Percentiles rank a stretch among this genome's conserved stretches.
Evolutionary conservation across 192 early-diverging fungal species (phyloP).

Genomic region (Umbelopsis vinacea): DNA sequence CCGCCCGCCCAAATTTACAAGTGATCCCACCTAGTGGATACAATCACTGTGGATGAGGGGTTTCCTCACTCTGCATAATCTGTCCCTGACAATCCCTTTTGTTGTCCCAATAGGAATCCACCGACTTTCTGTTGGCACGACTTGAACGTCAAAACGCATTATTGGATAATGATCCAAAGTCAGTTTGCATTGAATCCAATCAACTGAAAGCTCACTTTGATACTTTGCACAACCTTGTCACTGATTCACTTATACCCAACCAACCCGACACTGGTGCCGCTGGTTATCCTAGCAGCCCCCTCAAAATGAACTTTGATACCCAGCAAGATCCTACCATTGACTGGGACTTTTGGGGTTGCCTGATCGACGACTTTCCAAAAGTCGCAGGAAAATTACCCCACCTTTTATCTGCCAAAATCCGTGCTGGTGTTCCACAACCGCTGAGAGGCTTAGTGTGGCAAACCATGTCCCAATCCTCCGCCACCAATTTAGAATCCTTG

Average conservation of each 20-base stretch:
- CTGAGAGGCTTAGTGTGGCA: constrained; percentile 93
- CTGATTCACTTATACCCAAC: constrained; percentile 35
- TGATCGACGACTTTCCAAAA: constrained; percentile 78
- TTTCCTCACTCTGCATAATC: too few relatives aligned
- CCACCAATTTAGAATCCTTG: constrained; percentile 76
- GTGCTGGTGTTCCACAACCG: constrained; percentile 78
- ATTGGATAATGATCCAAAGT: constrained; percentile 62
- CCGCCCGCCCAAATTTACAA: neutral
- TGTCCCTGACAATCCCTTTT: neutral
- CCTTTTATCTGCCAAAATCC: constrained; percentile 71
- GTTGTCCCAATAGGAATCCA: constrained; percentile 48
- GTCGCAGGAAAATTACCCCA: constrained; percentile 71
- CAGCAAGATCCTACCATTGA: constrained; percentile 39
- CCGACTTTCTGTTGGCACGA: constrained; percentile 58
- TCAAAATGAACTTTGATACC: constrained; percentile 13
- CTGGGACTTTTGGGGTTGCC: constrained; percentile 85
- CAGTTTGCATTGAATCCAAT: constrained; percentile 64
- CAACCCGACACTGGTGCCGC: neutral
- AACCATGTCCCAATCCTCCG: constrained; percentile 84
- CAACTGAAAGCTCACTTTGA: constrained; percentile 58
- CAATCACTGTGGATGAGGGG: too few relatives aligned
- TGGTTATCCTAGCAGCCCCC: constrained; percentile 25
- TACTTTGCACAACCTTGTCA: constrained; percentile 52
- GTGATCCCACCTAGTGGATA: too few relatives aligned
- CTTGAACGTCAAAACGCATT: constrained; percentile 64